Evolutionary conservation across 148 eudicot species (phyloP).

Genomic region (Chenopodium berlandieri): DNA sequence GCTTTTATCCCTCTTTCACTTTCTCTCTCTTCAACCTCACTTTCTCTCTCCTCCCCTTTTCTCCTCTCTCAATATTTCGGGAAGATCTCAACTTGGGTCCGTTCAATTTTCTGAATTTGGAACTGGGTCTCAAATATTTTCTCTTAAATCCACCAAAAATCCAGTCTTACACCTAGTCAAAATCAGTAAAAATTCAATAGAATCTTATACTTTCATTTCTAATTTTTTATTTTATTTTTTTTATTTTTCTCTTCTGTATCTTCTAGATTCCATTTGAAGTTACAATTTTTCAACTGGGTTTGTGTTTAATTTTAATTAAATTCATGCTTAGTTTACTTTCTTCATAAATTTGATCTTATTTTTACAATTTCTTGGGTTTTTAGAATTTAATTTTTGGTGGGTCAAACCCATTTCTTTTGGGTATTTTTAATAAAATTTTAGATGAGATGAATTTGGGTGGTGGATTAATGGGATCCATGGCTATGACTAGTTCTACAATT

Average conservation of each 20-base stretch:
- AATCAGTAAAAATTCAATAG: slow-evolving; percentile 1
- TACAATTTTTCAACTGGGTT: slow-evolving; percentile 7
- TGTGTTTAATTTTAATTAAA: slow-evolving; percentile 6
- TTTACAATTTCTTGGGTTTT: too few species aligned
- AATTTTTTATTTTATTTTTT: background rate
- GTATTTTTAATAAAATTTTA: slow-evolving; percentile 13
- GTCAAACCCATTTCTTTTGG: slow-evolving; percentile 25
- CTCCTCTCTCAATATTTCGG: slow-evolving; percentile 9
- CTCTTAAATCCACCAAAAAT: slow-evolving; percentile 9
- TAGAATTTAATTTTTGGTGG: slow-evolving; percentile 10
- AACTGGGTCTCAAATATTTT: slow-evolving; percentile 25
- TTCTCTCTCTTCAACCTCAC: slow-evolving; percentile 15
- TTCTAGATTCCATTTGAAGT: slow-evolving; percentile 19
- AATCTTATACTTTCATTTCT: slow-evolving; percentile 8
- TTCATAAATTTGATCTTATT: slow-evolving; percentile 20
- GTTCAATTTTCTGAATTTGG: slow-evolving; percentile 14
- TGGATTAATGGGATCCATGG: slow-evolving; percentile 52
- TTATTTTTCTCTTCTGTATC: background rate
- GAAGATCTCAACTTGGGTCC: slow-evolving; percentile 33
- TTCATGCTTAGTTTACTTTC: slow-evolving; percentile 11
- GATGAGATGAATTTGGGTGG: slow-evolving; percentile 65
- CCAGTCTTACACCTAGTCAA: slow-evolving; percentile 15
- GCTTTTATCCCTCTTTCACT: slow-evolving; percentile 14
- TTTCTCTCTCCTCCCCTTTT: slow-evolving; percentile 20
- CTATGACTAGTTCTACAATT: slow-evolving; percentile 41